A percentile compares a stretch with the other conserved stretches of the same genome.
Conservation (phyloP, 2,329 filamentous ascomycete genomes). For the Pseudocercospora macadamiae region DNA sequence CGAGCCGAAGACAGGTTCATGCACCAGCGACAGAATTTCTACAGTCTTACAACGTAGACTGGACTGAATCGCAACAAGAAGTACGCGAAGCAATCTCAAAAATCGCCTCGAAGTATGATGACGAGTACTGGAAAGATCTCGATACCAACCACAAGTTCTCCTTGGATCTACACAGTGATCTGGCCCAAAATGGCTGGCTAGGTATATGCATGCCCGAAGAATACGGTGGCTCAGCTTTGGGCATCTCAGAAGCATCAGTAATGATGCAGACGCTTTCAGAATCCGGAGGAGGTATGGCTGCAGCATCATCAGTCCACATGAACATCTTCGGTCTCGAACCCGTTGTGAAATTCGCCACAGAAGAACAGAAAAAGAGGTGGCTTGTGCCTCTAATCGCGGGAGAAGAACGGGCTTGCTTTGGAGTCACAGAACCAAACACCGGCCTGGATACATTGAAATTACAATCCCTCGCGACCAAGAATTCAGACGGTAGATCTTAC, state of each 20-base stretch:
- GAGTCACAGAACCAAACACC: conserved; percentile 60
- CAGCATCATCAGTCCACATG: conserved; percentile 50
- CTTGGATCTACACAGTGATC: conserved; percentile 43
- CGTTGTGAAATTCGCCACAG: conserved; percentile 48
- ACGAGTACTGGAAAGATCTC: conserved; percentile 47
- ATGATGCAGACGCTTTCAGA: conserved; percentile 55
- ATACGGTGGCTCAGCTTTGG: conserved; percentile 48
- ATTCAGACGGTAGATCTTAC: conserved; percentile 41
- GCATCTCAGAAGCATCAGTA: conserved; percentile 47
- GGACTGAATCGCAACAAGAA: conserved; percentile 45
- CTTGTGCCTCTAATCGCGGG: conserved; percentile 46
- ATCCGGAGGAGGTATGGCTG: conserved; percentile 48
- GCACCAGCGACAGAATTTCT: conserved; percentile 34
- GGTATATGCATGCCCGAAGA: conserved; percentile 49
- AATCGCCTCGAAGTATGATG: conserved; percentile 47
- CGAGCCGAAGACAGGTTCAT: conserved; percentile 9
- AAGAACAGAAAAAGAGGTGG: conserved; percentile 47
- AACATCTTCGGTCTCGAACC: conserved; percentile 54
- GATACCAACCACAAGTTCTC: conserved; percentile 50
- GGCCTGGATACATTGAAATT: conserved; percentile 49
- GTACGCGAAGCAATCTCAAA: conserved; percentile 50
- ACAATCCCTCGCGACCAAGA: conserved; percentile 40
- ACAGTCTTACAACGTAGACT: conserved; percentile 39
- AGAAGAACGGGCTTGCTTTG: conserved; percentile 59
- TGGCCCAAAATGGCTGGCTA: conserved; percentile 49